Evolutionary conservation across 805 yeast species (phyloP).

Genomic region (Lipomyces orientalis): DNA sequence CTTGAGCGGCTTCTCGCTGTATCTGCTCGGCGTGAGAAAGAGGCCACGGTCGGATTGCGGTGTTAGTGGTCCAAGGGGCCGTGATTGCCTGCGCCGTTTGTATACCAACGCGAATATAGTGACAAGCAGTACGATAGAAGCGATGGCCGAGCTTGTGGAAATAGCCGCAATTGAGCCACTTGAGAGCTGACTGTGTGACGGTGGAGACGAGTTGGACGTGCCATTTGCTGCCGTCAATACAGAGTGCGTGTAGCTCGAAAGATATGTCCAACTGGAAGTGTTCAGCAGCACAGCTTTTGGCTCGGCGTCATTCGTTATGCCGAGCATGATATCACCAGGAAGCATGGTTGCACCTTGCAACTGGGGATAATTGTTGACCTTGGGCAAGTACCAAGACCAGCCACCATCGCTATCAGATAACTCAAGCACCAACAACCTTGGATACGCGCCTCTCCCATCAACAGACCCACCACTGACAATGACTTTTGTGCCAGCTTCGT

Average conservation of each 20-base stretch:
- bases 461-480: constrained; percentile 69
- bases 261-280: constrained; percentile 25
- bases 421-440: constrained; percentile 52
- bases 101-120: constrained; percentile 44
- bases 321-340: constrained; percentile 42
- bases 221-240: constrained; percentile 34
- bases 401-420: constrained; percentile 5
- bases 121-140: constrained; percentile 46
- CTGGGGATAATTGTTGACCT: constrained; percentile 20
- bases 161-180: constrained; percentile 52
- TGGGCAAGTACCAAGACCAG: constrained; percentile 35
- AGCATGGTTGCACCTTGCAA: constrained; percentile 45
- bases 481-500: constrained; percentile 50
- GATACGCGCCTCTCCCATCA: constrained; percentile 49
- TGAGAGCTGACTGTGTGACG: constrained; percentile 37
- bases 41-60: constrained; percentile 30
- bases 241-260: constrained; percentile 17
- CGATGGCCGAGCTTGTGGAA: constrained; percentile 54
- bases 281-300: constrained; percentile 22
- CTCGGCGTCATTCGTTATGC: constrained; percentile 19
- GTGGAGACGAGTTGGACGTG: constrained; percentile 5
- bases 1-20: constrained; percentile 12
- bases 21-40: constrained; percentile 21
- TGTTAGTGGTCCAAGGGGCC: constrained; percentile 31
- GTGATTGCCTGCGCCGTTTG: constrained; percentile 39